Evolutionary conservation across 495 filamentous ascomycete genomes (phyloP).

Genomic region (Hypoxylon subgilvum): DNA sequence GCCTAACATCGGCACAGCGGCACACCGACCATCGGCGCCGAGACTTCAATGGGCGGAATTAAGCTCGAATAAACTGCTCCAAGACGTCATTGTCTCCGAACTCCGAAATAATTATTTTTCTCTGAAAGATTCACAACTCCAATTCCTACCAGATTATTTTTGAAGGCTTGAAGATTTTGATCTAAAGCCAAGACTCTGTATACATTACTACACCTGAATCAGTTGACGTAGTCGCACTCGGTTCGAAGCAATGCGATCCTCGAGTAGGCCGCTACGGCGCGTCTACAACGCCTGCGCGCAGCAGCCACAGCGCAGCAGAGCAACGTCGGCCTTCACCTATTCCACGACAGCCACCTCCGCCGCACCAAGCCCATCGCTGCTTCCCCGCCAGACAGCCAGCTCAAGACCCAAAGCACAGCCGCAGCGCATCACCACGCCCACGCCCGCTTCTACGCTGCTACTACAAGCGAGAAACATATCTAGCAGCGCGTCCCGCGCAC

Average conservation of each 20-base stretch:
- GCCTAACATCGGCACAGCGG: not conserved
- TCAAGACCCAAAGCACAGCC: not conserved
- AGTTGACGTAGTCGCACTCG: not conserved
- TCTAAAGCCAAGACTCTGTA: not conserved
- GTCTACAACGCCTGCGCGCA: conserved; percentile 36
- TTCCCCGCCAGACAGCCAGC: not conserved
- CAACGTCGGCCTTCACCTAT: conserved; percentile 8
- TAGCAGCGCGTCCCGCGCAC: conserved; percentile 12
- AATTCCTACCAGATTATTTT: not conserved
- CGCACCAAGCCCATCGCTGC: not conserved
- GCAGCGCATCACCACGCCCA: not conserved
- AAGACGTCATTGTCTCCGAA: conserved; percentile 25
- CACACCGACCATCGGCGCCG: conserved; percentile 29
- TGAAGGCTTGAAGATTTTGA: not conserved
- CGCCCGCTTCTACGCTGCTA: too few relatives aligned
- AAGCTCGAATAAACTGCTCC: conserved; percentile 15
- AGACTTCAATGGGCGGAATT: conserved; percentile 18
- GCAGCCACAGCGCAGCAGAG: conserved; percentile 16
- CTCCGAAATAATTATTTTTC: conserved; percentile 28
- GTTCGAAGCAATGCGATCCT: conserved; percentile 30
- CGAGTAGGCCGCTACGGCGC: conserved; percentile 21
- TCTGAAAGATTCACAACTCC: conserved; percentile 1
- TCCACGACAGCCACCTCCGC: not conserved
- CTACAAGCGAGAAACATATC: conserved; percentile 9
- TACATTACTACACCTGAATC: not conserved